Conservation (phyloP, 345 rosid genomes). For the Hevea brasiliensis region DNA sequence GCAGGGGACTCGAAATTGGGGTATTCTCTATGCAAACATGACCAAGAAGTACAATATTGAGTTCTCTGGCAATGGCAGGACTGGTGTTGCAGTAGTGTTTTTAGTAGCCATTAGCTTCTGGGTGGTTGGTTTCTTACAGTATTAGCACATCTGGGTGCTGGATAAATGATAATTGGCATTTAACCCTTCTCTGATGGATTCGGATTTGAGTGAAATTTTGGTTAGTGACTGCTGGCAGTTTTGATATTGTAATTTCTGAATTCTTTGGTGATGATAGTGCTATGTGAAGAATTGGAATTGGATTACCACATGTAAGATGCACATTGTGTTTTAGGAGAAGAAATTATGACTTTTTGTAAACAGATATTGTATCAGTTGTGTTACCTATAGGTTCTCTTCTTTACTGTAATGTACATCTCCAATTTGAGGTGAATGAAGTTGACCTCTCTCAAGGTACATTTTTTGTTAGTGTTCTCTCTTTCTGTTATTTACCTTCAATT, state of each 20-base stretch:
- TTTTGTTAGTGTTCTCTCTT: neutral
- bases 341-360: neutral
- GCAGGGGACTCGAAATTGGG: slow-evolving; percentile 61
- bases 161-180: neutral
- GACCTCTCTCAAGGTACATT: neutral
- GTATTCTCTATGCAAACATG: slow-evolving; percentile 64
- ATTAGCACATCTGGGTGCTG: neutral
- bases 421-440: neutral
- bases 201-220: neutral
- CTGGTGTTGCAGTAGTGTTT: neutral
- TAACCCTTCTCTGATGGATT: neutral
- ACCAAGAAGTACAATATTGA: slow-evolving; percentile 59
- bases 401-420: neutral
- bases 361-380: too few species aligned
- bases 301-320: neutral
- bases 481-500: neutral
- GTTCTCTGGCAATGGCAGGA: slow-evolving; percentile 38
- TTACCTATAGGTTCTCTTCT: too few species aligned
- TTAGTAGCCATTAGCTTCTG: neutral
- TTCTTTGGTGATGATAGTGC: neutral
- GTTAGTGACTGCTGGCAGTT: neutral
- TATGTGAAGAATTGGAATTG: neutral
- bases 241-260: neutral
- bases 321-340: neutral
- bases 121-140: neutral